Evolutionary conservation across 2,329 filamentous ascomycete genomes (phyloP), one percentile per base, ranked within the genome.

Genomic region (Domatiomyces catenatus): DNA sequence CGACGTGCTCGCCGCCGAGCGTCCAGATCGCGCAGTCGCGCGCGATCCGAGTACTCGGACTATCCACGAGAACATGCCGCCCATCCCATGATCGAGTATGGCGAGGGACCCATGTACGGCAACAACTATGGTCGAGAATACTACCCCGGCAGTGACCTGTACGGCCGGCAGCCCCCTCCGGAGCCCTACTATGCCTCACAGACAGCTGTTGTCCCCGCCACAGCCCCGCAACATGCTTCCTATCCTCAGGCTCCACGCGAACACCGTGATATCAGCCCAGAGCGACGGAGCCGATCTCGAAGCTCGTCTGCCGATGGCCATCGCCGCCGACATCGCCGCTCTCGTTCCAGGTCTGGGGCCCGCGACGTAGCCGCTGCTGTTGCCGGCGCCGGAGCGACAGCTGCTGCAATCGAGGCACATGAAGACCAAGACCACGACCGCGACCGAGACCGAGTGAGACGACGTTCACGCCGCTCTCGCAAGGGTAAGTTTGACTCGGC

Each of bases 41-140:
- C 65, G 48, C 63, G 64, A 44, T 71, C 69, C 51, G 63, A 61
- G 17, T 67, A 70, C 51, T 62, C 66, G 17, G 68, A 71, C 49
- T 63, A 64, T 19, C 54, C 62, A 12, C 61, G 64, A 28, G 69
- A 71, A 58, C 69, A 66, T 57, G 67, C 71, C 60, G 64, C 67
- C 55, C 70, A 67, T 66, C 68, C 73, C 60, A 65, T 81, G 64
- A 79, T 82, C 66, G 78, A 80, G 62, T 82, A 83, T 63, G 79
- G 79, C 56, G 71, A 74, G 61, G 75, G 77, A 60, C 79, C 78
- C 6, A 76, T 82, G 50, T 73, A 77, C 58, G 73, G 75, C 58
- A 76, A 76, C 58, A 70, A 71, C 47, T 69, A 66, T 20, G 60
- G 67, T 22, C 68, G 67, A 48, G 67, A 71, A 54, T 71, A 72